Conservation (phyloP, 768 basidiomycete species). For the Pulveroboletus sp. region DNA sequence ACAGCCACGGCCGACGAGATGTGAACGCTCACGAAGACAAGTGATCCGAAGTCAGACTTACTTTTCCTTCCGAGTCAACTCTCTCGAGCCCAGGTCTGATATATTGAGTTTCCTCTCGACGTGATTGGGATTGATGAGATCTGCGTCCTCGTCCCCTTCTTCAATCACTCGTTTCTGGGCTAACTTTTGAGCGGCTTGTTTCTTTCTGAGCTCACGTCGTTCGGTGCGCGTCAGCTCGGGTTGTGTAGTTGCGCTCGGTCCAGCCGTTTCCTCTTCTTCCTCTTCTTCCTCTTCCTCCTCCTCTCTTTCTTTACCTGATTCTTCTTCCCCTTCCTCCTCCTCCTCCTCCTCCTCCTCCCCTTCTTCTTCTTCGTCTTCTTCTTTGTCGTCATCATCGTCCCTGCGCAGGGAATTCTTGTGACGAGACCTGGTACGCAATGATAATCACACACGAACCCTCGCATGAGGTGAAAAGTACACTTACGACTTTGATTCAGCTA, state of each 20-base stretch:
- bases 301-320: conserved; percentile 39
- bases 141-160: conserved; percentile 59
- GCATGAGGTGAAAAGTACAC: conserved; percentile 13
- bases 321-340: conserved; percentile 39
- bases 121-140: conserved; percentile 78
- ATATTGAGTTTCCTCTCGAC: conserved; percentile 71
- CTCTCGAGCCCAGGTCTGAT: conserved; percentile 62
- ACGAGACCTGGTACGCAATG: conserved; percentile 11
- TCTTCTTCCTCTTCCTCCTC: conserved; percentile 40
- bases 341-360: conserved; percentile 20
- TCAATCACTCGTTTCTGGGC: conserved; percentile 34
- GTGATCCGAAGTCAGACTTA: conserved; percentile 21
- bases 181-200: conserved; percentile 50
- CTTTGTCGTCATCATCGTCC: conserved; percentile 37
- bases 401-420: conserved; percentile 27
- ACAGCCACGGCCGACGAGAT: neutral
- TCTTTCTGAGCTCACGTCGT: conserved; percentile 79
- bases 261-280: conserved; percentile 36
- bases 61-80: conserved; percentile 66
- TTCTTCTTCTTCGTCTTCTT: conserved; percentile 31
- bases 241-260: conserved; percentile 27
- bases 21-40: neutral
- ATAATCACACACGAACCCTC: conserved; percentile 11
- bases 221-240: conserved; percentile 67
- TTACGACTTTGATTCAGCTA: conserved; percentile 48